Evolutionary conservation across 2,329 filamentous ascomycete genomes (phyloP).

Genomic region (Fusarium miscanthi): DNA sequence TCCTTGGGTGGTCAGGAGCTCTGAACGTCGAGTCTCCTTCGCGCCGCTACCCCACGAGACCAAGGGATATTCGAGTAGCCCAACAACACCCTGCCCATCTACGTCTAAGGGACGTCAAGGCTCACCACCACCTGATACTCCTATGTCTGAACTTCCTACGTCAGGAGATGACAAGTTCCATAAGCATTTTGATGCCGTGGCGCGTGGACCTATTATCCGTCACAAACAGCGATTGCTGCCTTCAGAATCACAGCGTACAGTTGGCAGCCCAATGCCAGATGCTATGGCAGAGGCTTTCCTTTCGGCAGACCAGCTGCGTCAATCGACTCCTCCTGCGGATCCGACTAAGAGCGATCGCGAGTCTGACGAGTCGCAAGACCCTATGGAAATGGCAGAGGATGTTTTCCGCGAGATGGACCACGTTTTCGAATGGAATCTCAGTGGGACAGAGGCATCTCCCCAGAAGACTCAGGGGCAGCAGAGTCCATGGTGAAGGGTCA

Average conservation of each 20-base stretch:
- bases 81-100: slow-evolving; percentile 18
- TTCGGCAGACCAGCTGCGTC: slow-evolving; percentile 38
- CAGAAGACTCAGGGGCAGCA: slow-evolving; percentile 38
- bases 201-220: slow-evolving; percentile 47
- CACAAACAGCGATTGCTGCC: slow-evolving; percentile 52
- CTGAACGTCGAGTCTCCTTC: slow-evolving; percentile 53
- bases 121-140: slow-evolving; percentile 58
- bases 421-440: slow-evolving; percentile 51
- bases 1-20: slow-evolving; percentile 45
- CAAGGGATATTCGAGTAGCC: slow-evolving; percentile 7
- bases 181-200: slow-evolving; percentile 61
- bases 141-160: slow-evolving; percentile 50
- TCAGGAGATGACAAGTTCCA: slow-evolving; percentile 55
- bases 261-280: slow-evolving; percentile 39
- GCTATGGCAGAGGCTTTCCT: slow-evolving; percentile 45
- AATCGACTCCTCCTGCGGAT: slow-evolving; percentile 5
- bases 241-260: slow-evolving; percentile 53
- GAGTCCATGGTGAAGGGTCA: slow-evolving; percentile 42
- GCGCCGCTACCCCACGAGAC: slow-evolving; percentile 48
- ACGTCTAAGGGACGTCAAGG: slow-evolving; percentile 39
- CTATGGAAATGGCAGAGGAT: slow-evolving; percentile 52
- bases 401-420: slow-evolving; percentile 53
- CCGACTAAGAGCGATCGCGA: slow-evolving; percentile 19
- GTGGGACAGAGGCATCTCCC: slow-evolving; percentile 14
- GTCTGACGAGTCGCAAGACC: slow-evolving; percentile 45